phyloP scores from a whole-genome alignment of 73 alveolate genomes.

The Paramecium octaurelia region DNA sequence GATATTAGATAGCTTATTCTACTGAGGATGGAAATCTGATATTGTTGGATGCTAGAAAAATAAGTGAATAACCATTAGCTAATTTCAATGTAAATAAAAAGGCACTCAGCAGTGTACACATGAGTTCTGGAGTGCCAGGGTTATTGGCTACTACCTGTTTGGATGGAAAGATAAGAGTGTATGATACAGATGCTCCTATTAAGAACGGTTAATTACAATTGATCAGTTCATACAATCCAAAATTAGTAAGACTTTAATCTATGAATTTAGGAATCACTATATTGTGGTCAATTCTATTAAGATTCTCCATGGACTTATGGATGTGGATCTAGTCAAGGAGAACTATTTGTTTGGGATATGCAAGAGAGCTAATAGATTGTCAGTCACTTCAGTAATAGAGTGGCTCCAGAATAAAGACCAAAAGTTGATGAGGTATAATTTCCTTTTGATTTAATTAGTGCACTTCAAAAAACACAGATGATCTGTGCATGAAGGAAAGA shows the following conservation, averaged over 20 bases:
- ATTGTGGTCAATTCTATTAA: constrained; percentile 51
- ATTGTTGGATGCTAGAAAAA: constrained; percentile 88
- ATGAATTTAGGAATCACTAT: constrained; percentile 38
- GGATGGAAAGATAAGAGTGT: constrained; percentile 89
- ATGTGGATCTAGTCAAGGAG: constrained; percentile 58
- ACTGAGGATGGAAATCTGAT: constrained; percentile 92
- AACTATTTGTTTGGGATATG: constrained; percentile 60
- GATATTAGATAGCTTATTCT: constrained; percentile 79
- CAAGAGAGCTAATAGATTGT: constrained; percentile 46
- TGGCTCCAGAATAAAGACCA: constrained; percentile 26
- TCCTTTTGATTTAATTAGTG: not conserved
- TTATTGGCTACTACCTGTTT: constrained; percentile 87
- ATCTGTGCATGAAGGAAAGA: constrained; percentile 47
- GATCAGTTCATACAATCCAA: constrained; percentile 46
- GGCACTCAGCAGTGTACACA: constrained; percentile 78
- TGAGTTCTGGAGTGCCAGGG: constrained; percentile 81
- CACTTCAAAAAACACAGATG: constrained; percentile 20
- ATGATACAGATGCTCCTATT: constrained; percentile 67
- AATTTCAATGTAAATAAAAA: constrained; percentile 84
- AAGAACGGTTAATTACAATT: constrained; percentile 8
- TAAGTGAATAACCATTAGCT: constrained; percentile 67
- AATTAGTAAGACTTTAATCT: not conserved
- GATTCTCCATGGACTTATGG: constrained; percentile 64
- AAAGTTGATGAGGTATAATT: constrained; percentile 10
- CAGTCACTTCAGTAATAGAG: constrained; percentile 27